These are phyloP conservation scores for Mycena rosella DNA, from an alignment of 768 basidiomycete genomes.

Conservation along the genomic window DNA sequence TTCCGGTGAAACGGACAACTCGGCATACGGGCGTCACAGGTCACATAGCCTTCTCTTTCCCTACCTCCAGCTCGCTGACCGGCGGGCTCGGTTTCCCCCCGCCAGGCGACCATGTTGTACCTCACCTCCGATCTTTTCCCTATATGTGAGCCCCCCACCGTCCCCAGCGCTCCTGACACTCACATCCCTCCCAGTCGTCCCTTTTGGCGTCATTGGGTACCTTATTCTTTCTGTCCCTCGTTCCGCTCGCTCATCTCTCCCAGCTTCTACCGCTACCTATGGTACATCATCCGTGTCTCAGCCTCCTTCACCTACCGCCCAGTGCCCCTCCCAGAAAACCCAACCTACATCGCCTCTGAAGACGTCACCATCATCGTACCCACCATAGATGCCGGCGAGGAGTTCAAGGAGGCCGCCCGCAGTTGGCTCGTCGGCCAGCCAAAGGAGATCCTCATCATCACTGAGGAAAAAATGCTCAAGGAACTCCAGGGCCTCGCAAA, in stretches of 20 bases:
- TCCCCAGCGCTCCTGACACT: slow-evolving; percentile 30
- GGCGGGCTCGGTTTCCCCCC: slow-evolving; percentile 28
- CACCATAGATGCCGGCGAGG: slow-evolving; percentile 95
- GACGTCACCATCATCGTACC: slow-evolving; percentile 98
- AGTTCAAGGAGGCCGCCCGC: slow-evolving; percentile 93
- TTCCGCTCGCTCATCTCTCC: neutral
- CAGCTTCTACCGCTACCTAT: slow-evolving; percentile 94
- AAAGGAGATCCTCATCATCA: slow-evolving; percentile 79
- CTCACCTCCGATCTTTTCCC: slow-evolving; percentile 93
- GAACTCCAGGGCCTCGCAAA: slow-evolving; percentile 92
- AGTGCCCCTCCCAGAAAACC: slow-evolving; percentile 90
- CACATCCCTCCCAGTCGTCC: slow-evolving; percentile 71
- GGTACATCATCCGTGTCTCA: slow-evolving; percentile 88
- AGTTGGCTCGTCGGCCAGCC: slow-evolving; percentile 94
- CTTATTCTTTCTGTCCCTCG: neutral
- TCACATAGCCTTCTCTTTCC: slow-evolving; percentile 2
- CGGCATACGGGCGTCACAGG: too few relatives aligned
- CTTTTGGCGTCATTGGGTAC: slow-evolving; percentile 90
- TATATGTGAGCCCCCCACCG: slow-evolving; percentile 73
- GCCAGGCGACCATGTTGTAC: slow-evolving; percentile 73
- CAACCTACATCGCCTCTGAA: slow-evolving; percentile 90
- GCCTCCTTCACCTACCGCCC: slow-evolving; percentile 88
- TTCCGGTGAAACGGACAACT: too few relatives aligned
- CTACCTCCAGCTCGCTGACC: slow-evolving; percentile 19
- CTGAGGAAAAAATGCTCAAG: slow-evolving; percentile 91